Base-by-base conservation (phyloP, 202 grass and related monocot genomes). In the Elaeis oleifera region DNA sequence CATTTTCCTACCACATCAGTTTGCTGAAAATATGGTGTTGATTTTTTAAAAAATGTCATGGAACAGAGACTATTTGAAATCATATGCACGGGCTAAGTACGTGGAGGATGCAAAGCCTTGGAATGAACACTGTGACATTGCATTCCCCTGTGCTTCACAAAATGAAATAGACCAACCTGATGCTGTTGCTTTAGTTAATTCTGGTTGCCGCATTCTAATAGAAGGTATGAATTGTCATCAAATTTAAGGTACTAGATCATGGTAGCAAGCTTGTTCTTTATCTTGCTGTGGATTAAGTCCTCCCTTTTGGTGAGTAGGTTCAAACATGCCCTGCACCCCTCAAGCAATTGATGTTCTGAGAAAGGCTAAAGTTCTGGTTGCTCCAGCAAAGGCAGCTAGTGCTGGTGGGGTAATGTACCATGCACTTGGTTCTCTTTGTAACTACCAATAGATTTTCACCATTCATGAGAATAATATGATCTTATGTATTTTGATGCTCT, bases 91-190 rank as follows among this genome's bases (percentile, higher is more conserved):
- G 65, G 95, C 95, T 23, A 94, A 94, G 63, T 94, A 84, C 28
- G 78, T 90, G 22, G 80, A 92, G 75, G 85, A 90, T 78, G 75
- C 80, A 74, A 99, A 90, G 29, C 95, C 95, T 69, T 94, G 88
- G 88, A 84, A 66, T 51, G 88, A 94, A 75, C 72, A 68, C 32
- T 89, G 74, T 82, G 95, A 99, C 68, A 71, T 99, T 76, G 95
- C 88, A 77, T 94, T 99, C 71, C 95, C 88, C 64, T 99, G 88
- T 84, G 88, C 85, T 60, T 89, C 88, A 69, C 88, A 99, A 72
- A 99, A 99, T 73, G 95, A 99, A 76, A 89, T 94, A 57, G 88
- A 90, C 64, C 88, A 85, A 70, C 65, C 54, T 50, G 88, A 99
- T 67, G 95, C 85, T 49, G 69, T 87, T 76, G 79, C 82, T 61